Evolutionary conservation across 768 basidiomycete species (phyloP).

Genomic region (Suillus plorans): DNA sequence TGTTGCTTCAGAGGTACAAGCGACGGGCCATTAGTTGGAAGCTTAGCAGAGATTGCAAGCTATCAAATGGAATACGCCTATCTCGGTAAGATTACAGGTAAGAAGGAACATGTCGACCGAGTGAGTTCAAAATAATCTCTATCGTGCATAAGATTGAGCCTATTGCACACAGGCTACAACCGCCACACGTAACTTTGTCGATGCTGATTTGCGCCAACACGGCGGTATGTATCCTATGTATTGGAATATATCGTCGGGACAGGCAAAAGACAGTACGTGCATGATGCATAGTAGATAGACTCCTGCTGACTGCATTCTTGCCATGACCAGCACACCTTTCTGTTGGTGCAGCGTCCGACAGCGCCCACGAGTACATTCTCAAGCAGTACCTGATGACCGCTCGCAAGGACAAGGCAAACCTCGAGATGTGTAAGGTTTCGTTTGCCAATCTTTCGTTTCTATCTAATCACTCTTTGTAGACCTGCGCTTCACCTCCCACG

Average conservation of each 20-base stretch:
- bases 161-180: slow-evolving; percentile 39
- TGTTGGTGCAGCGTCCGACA: slow-evolving; percentile 69
- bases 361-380: slow-evolving; percentile 75
- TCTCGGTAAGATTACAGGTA: slow-evolving; percentile 75
- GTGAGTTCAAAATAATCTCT: slow-evolving; percentile 33
- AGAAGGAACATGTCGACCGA: slow-evolving; percentile 56
- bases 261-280: slow-evolving; percentile 48
- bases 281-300: not conserved
- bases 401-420: slow-evolving; percentile 54
- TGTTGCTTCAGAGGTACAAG: slow-evolving; percentile 1
- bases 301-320: slow-evolving; percentile 5
- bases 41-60: slow-evolving; percentile 79
- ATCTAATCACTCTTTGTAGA: slow-evolving; percentile 37
- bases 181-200: slow-evolving; percentile 48
- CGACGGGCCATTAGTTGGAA: slow-evolving; percentile 36
- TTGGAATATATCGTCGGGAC: slow-evolving; percentile 53
- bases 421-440: slow-evolving; percentile 62
- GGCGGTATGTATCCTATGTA: slow-evolving; percentile 64
- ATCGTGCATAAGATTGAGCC: not conserved
- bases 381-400: slow-evolving; percentile 72
- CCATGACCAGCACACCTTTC: slow-evolving; percentile 42
- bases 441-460: not conserved
- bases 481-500: slow-evolving; percentile 57
- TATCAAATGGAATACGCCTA: slow-evolving; percentile 86
- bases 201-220: slow-evolving; percentile 42